These are phyloP conservation scores for Penicillium sp. DNA, from an alignment of 2,329 filamentous ascomycete species.

Conservation along the genomic window DNA sequence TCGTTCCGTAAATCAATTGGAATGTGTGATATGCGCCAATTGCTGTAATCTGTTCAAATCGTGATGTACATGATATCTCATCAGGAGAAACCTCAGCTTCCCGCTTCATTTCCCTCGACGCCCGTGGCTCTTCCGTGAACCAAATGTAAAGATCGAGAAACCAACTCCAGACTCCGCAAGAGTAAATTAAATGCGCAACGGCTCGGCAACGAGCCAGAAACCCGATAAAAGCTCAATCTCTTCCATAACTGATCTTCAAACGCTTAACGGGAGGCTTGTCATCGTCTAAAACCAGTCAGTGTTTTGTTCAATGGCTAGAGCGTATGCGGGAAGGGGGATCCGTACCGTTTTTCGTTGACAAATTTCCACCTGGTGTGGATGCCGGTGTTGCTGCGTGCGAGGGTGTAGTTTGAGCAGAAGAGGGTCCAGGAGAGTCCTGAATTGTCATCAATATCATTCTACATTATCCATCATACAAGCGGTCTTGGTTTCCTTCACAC, in stretches of 20 bases:
- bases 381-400: conserved; percentile 50
- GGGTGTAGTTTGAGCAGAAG: conserved; percentile 49
- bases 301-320: conserved; percentile 19
- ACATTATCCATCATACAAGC: not conserved
- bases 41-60: conserved; percentile 7
- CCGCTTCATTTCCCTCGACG: conserved; percentile 3
- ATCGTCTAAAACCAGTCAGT: conserved; percentile 35
- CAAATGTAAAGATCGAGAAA: conserved; percentile 1
- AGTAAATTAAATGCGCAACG: conserved; percentile 5
- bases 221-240: conserved; percentile 32
- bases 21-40: not conserved
- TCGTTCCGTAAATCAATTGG: not conserved
- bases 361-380: conserved; percentile 35
- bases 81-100: not conserved
- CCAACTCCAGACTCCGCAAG: conserved; percentile 12
- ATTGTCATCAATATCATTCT: not conserved
- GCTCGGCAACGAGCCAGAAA: not conserved
- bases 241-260: conserved; percentile 49
- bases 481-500: conserved; percentile 2
- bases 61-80: conserved; percentile 14
- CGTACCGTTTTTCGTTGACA: conserved; percentile 29
- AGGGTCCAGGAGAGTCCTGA: conserved; percentile 46
- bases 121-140: conserved; percentile 4
- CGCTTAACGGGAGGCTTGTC: conserved; percentile 44
- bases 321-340: conserved; percentile 13